A percentile compares a stretch with the other conserved stretches of the same genome.
Evolutionary conservation across 441 rosid species (phyloP).

Genomic region (Gossypium davidsonii): DNA sequence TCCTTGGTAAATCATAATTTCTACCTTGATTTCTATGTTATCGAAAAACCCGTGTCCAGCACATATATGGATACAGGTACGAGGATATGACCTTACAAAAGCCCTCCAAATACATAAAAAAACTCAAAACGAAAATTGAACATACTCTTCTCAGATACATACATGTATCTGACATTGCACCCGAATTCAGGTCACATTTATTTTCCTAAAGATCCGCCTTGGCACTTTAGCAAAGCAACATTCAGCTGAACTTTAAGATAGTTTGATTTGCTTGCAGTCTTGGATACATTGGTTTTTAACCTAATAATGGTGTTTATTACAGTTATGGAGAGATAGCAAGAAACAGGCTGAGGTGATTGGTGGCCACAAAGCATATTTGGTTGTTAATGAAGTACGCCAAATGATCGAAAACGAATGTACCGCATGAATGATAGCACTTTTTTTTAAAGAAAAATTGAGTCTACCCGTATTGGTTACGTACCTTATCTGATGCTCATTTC

Average conservation of each 20-base stretch:
- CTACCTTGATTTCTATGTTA: background rate
- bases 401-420: conserved; percentile 57
- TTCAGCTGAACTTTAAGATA: background rate
- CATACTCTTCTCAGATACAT: background rate
- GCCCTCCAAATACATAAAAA: too few relatives aligned
- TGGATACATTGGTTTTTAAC: background rate
- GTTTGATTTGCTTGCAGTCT: background rate
- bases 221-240: too few relatives aligned
- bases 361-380: conserved; percentile 73
- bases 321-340: conserved; percentile 69
- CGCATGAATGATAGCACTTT: conserved; percentile 20
- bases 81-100: too few relatives aligned
- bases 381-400: conserved; percentile 56
- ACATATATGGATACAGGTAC: too few relatives aligned
- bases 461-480: background rate
- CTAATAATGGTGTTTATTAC: conserved; percentile 9
- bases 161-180: background rate
- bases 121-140: too few relatives aligned
- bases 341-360: conserved; percentile 77
- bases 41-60: too few relatives aligned
- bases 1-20: background rate
- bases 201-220: too few relatives aligned
- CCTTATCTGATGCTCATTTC: background rate
- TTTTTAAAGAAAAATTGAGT: background rate
- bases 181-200: too few relatives aligned